Evolutionary conservation across 768 basidiomycete species (phyloP).

Genomic region (Hericium rajendrae): DNA sequence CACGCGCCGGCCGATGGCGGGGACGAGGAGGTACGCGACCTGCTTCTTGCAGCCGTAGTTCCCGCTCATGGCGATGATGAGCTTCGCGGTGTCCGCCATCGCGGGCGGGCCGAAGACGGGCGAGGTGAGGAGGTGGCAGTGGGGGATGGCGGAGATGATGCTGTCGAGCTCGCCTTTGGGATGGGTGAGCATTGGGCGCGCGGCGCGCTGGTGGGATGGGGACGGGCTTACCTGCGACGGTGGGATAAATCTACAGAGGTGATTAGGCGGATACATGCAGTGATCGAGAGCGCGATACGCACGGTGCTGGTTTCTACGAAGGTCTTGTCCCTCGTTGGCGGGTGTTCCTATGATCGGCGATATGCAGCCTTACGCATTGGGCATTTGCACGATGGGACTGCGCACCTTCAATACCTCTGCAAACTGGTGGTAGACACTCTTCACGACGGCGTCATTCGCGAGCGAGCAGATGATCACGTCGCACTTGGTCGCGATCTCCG

Average conservation of each 20-base stretch:
- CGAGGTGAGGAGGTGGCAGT: conserved; percentile 57
- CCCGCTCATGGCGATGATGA: conserved; percentile 72
- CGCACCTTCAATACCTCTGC: conserved; percentile 37
- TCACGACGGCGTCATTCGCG: conserved; percentile 61
- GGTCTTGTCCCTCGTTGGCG: conserved; percentile 48
- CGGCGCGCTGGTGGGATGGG: not conserved
- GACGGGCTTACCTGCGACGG: conserved; percentile 32
- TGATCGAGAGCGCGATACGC: conserved; percentile 21
- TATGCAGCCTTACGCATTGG: not conserved
- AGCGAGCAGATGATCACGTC: conserved; percentile 73
- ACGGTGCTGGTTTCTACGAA: conserved; percentile 86
- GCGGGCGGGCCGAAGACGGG: conserved; percentile 73
- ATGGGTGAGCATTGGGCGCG: not conserved
- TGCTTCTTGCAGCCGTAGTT: conserved; percentile 78
- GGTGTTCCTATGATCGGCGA: conserved; percentile 15
- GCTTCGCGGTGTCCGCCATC: conserved; percentile 52
- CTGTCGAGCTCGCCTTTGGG: conserved; percentile 56
- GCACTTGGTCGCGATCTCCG: conserved; percentile 24
- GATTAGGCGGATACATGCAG: not conserved
- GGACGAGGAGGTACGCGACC: conserved; percentile 67
- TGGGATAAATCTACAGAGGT: conserved; percentile 39
- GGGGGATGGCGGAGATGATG: conserved; percentile 47
- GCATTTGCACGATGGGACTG: not conserved
- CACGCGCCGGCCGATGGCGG: conserved; percentile 67
- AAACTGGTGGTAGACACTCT: conserved; percentile 51